Percentiles rank a stretch among this genome's conserved stretches.
Conservation (phyloP, 306 rosid genomes). For the Cucurbita maxima region DNA sequence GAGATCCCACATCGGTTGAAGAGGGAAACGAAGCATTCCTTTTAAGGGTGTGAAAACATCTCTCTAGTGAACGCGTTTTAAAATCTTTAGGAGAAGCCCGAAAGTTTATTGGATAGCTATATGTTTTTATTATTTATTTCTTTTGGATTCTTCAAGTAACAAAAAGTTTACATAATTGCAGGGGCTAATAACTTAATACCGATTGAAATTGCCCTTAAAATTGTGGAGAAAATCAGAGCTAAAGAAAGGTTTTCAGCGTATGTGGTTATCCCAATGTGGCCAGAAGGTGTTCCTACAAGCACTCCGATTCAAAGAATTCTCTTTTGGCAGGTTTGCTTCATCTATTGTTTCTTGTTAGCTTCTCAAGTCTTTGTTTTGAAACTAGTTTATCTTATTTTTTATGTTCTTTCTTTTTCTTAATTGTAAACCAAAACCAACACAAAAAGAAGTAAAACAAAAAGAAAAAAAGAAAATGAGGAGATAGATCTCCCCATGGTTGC, state of each 20-base stretch:
- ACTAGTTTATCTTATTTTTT: background rate
- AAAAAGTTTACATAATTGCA: constrained; percentile 1
- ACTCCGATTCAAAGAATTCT: constrained; percentile 53
- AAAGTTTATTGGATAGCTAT: background rate
- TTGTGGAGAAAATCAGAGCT: constrained; percentile 53
- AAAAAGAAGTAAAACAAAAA: background rate
- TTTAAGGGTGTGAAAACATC: too few species aligned
- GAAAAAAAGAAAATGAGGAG: background rate
- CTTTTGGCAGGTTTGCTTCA: constrained; percentile 61
- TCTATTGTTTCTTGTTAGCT: background rate
- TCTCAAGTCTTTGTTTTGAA: background rate
- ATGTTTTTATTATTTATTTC: background rate
- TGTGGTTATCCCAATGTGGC: constrained; percentile 82
- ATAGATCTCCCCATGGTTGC: background rate
- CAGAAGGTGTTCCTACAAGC: constrained; percentile 77
- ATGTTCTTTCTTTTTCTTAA: background rate
- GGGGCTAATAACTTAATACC: constrained; percentile 81
- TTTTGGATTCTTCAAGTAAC: background rate
- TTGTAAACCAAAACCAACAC: background rate
- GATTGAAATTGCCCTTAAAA: constrained; percentile 72
- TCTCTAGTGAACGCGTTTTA: too few species aligned
- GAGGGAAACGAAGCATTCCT: too few species aligned
- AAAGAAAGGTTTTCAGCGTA: constrained; percentile 53
- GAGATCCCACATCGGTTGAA: too few species aligned
- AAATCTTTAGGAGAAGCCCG: too few species aligned